These are phyloP conservation scores for Ceratobasidium sp. DNA, from an alignment of 1,284 basidiomycete species.

Conservation along the genomic window DNA sequence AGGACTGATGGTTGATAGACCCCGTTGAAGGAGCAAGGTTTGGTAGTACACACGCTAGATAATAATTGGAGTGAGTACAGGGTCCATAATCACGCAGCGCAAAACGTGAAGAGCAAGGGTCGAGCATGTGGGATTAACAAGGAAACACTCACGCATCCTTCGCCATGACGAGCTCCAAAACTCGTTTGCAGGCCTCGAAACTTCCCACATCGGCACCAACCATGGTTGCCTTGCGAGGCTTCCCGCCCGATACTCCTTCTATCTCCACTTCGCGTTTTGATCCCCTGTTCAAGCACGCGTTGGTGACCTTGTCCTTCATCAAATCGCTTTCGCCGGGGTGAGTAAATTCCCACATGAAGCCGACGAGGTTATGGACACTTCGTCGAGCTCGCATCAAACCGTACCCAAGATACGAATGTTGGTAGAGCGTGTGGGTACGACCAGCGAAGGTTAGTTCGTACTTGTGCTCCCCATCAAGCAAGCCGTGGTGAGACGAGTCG, in stretches of 20 bases:
- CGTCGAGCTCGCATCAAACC: slow-evolving; percentile 92
- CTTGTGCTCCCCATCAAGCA: slow-evolving; percentile 94
- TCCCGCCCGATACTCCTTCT: slow-evolving; percentile 61
- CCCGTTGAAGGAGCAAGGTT: slow-evolving; percentile 96
- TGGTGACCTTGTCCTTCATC: slow-evolving; percentile 64
- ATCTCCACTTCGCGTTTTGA: slow-evolving; percentile 78
- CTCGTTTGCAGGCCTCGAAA: slow-evolving; percentile 87
- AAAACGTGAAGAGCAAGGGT: slow-evolving; percentile 2
- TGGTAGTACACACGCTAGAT: slow-evolving; percentile 83
- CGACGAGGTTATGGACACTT: slow-evolving; percentile 90
- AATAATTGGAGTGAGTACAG: slow-evolving; percentile 40
- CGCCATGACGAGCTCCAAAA: slow-evolving; percentile 93
- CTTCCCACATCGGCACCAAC: slow-evolving; percentile 81
- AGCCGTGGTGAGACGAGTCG: slow-evolving; percentile 62
- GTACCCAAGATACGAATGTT: slow-evolving; percentile 97
- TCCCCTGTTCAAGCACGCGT: slow-evolving; percentile 86
- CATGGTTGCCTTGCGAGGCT: slow-evolving; percentile 81
- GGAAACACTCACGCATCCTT: slow-evolving; percentile 86
- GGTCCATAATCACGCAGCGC: neutral
- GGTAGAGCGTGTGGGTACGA: slow-evolving; percentile 81
- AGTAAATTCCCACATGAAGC: slow-evolving; percentile 80
- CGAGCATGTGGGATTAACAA: neutral
- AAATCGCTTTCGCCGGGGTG: slow-evolving; percentile 53
- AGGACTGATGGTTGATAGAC: slow-evolving; percentile 97
- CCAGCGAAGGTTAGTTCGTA: slow-evolving; percentile 88